These are phyloP conservation scores for Plantago major DNA, from an alignment of 257 asterid species.

Conservation along the genomic window DNA sequence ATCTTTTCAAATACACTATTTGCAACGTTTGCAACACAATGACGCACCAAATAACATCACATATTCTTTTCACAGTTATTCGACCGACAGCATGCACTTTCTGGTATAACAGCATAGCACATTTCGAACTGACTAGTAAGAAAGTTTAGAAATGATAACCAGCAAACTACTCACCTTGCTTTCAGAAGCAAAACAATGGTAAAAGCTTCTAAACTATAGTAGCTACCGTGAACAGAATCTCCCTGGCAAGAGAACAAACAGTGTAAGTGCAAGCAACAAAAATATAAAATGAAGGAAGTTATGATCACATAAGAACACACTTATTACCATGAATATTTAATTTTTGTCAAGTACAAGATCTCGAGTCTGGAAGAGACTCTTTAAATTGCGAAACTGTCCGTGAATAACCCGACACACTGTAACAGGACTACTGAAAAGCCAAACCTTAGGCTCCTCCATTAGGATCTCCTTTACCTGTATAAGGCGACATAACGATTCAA, in stretches of 20 bases:
- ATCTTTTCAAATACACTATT: too few species aligned
- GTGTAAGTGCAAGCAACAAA: constrained; percentile 15
- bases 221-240: constrained; percentile 98
- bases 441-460: constrained; percentile 98
- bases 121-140: not conserved
- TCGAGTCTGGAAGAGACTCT: constrained; percentile 98
- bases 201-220: constrained; percentile 93
- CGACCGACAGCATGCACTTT: not conserved
- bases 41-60: too few species aligned
- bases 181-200: constrained; percentile 92
- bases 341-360: constrained; percentile 97
- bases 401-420: constrained; percentile 98
- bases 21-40: too few species aligned
- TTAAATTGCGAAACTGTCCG: constrained; percentile 93
- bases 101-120: not conserved
- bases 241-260: constrained; percentile 49
- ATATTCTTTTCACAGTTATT: too few species aligned
- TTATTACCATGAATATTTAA: constrained; percentile 86
- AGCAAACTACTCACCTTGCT: constrained; percentile 63
- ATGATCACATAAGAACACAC: not conserved
- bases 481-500: constrained; percentile 9
- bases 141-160: not conserved
- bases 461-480: constrained; percentile 93
- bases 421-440: constrained; percentile 97
- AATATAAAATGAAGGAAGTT: constrained; percentile 8